Evolutionary conservation across 148 eudicot genomes (phyloP), one percentile per base, ranked within the genome.

Genomic region (Gaultheria prostrata): DNA sequence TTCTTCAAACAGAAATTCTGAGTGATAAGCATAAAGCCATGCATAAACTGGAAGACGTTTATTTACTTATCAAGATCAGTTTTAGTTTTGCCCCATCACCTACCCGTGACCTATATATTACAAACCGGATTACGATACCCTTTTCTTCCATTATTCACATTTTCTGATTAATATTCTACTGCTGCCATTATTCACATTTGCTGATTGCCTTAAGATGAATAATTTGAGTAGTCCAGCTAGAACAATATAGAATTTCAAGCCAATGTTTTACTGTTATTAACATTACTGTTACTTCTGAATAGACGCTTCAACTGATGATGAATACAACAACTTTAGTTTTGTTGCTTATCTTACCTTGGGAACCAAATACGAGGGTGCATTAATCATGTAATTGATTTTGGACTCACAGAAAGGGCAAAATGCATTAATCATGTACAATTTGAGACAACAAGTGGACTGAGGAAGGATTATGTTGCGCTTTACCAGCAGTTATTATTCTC

Each of bases 61-160:
- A 63, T 26, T 35, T 28, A 80, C 74, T 26, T 46, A 65, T 53
- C 78, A 78, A 69, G 56, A 20, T 14, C 17, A 18, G 39, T 45
- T 18, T 1, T 49, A 39, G 4, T 24, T 35, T 24, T n/a, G 49
- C 67, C n/a, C 49, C 75, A 33, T 54, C 77, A 83, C 69, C 50
- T 80, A 94, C 98, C 98, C 92, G 91, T 95, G 98, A 76, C 98
- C 98, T 84, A 95, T n/a, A n/a, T n/a, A n/a, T 95, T 82, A 95
- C 97, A 86, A 95, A 95, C 85, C 94, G 92, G 88, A 93, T 85
- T 63, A 95, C 83, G 77, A 95, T 93, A 76, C 98, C 98, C 87
- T 93, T 95, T 83, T 93, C 98, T 88, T 93, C 94, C 89, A n/a
- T n/a, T n/a, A n/a, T n/a, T n/a, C n/a, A n/a, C n/a, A n/a, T n/a